Percentiles rank a stretch among this genome's conserved stretches.
phyloP scores from a whole-genome alignment of 2,329 filamentous ascomycete species.

The Colletotrichum kahawae region DNA sequence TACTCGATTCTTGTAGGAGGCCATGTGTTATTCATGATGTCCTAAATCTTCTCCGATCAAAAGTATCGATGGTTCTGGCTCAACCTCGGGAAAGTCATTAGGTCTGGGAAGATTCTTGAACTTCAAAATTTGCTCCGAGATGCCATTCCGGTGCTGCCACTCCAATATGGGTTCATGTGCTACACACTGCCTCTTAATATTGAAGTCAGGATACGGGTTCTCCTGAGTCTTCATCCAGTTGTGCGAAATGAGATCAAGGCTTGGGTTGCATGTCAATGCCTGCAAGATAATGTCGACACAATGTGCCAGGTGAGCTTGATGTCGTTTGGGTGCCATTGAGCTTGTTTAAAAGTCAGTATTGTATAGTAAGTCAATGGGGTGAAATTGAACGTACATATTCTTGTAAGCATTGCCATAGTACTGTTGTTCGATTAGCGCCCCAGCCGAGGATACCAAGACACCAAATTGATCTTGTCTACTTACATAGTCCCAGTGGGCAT shows the following conservation, averaged over 20 bases:
- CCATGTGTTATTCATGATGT: background rate
- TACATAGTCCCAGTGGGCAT: constrained; percentile 8
- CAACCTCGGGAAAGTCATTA: background rate
- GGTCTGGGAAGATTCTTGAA: constrained; percentile 10
- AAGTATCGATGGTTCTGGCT: constrained; percentile 4
- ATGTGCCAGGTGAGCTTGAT: constrained; percentile 6
- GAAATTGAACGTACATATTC: no score
- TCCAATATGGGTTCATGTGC: background rate
- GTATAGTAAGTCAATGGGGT: no score
- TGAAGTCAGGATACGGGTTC: constrained; percentile 16
- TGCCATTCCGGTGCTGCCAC: constrained; percentile 7
- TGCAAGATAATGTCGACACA: constrained; percentile 12
- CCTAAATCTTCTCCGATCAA: background rate
- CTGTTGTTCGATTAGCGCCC: no score
- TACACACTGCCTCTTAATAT: constrained; percentile 17
- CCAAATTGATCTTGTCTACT: no score
- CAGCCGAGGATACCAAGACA: no score
- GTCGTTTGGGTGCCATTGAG: constrained; percentile 5
- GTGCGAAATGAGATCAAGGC: constrained; percentile 5
- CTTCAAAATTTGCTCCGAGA: constrained; percentile 5
- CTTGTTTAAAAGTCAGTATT: no score
- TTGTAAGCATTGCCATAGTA: no score
- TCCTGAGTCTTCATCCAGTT: constrained; percentile 18
- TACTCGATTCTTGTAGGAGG: no score
- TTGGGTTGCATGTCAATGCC: constrained; percentile 8